These are phyloP conservation scores for Linnemannia zychae DNA, from an alignment of 192 early-diverging fungal genomes.

Conservation along the genomic window DNA sequence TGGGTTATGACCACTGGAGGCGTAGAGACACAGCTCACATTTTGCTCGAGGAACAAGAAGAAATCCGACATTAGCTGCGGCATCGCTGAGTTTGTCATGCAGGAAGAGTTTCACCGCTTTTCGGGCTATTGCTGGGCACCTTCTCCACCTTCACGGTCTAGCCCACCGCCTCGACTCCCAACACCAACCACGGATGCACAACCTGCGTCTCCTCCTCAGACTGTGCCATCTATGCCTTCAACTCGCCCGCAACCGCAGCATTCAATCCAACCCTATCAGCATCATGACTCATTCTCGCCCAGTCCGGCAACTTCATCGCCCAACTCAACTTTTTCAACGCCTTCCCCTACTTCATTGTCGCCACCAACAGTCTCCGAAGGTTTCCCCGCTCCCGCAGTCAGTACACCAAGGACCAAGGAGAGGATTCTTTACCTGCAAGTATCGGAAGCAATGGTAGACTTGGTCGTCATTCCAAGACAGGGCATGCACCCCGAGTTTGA, in stretches of 20 bases:
- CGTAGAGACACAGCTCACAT: slow-evolving; percentile 70
- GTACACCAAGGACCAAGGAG: slow-evolving; percentile 29
- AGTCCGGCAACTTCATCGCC: not conserved
- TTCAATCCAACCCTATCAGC: not conserved
- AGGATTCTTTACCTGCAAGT: slow-evolving; percentile 72
- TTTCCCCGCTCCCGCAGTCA: slow-evolving; percentile 14
- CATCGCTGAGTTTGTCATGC: slow-evolving; percentile 79
- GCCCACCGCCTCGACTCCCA: not conserved
- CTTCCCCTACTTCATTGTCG: slow-evolving; percentile 2
- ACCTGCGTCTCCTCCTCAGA: slow-evolving; percentile 2
- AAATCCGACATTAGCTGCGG: slow-evolving; percentile 67
- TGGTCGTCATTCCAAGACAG: slow-evolving; percentile 58
- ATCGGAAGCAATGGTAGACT: slow-evolving; percentile 70
- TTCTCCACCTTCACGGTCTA: not conserved
- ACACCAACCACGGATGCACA: not conserved
- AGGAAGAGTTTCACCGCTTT: slow-evolving; percentile 78
- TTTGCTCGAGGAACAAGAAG: slow-evolving; percentile 58
- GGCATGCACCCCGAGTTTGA: slow-evolving; percentile 62
- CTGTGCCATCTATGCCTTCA: not conserved
- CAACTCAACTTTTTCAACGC: not conserved
- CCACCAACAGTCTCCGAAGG: slow-evolving; percentile 4
- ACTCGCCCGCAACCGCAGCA: slow-evolving; percentile 2
- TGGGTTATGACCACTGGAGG: slow-evolving; percentile 69
- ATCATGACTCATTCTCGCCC: slow-evolving; percentile 2
- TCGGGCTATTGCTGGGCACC: slow-evolving; percentile 76